Conservation (phyloP, 495 filamentous ascomycete species). For the Aspergillus panamensis region DNA sequence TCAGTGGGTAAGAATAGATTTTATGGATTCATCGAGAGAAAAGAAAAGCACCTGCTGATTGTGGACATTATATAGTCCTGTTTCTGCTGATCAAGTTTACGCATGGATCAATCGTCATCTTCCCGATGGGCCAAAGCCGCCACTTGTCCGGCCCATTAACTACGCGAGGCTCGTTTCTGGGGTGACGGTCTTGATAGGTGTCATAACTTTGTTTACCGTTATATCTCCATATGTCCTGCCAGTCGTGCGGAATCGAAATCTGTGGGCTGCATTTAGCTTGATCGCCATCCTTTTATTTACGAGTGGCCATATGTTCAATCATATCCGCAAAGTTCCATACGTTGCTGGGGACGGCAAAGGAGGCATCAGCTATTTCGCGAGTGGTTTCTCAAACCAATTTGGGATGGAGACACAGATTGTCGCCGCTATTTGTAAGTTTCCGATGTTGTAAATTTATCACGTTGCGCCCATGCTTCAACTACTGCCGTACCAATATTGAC, state of each 20-base stretch:
- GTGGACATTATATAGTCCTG: conserved; percentile 47
- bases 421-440: conserved; percentile 87
- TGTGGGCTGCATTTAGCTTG: conserved; percentile 90
- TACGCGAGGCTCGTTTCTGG: conserved; percentile 70
- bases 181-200: conserved; percentile 62
- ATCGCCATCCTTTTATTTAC: conserved; percentile 93
- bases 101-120: conserved; percentile 76
- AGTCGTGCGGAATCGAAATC: conserved; percentile 79
- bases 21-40: background rate
- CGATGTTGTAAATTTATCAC: background rate
- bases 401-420: conserved; percentile 96
- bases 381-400: conserved; percentile 92
- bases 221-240: conserved; percentile 84
- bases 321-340: conserved; percentile 96
- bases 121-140: conserved; percentile 67
- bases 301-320: conserved; percentile 98
- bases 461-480: background rate
- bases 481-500: conserved; percentile 8
- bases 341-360: conserved; percentile 82
- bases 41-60: background rate
- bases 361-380: conserved; percentile 86
- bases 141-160: conserved; percentile 80
- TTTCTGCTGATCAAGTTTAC: conserved; percentile 73
- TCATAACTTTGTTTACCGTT: conserved; percentile 64
- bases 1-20: conserved; percentile 64